Evolutionary conservation across 208 protist species (phyloP).

Genomic region (Kentomonas sorsogonicus): DNA sequence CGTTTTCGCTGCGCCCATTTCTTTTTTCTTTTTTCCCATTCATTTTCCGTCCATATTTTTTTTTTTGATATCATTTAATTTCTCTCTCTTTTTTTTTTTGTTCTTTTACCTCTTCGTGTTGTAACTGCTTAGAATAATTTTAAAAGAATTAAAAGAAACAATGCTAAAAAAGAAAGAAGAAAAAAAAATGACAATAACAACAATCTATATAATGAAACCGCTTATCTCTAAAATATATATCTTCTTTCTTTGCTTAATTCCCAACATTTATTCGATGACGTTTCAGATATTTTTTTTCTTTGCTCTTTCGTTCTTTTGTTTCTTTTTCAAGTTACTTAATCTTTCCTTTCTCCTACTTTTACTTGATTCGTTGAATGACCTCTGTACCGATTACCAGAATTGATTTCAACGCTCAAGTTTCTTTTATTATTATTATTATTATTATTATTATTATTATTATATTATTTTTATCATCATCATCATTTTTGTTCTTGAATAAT

Average conservation of each 20-base stretch:
- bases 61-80: neutral
- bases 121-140: neutral
- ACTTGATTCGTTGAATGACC: no score
- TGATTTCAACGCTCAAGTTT: neutral
- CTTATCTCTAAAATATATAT: no score
- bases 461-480: no score
- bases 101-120: constrained; percentile 2
- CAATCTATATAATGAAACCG: neutral
- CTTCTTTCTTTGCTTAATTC: neutral
- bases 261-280: neutral
- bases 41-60: neutral
- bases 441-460: constrained; percentile 13
- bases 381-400: no score
- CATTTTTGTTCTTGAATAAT: no score
- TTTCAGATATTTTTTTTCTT: constrained; percentile 9
- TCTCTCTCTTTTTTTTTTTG: neutral
- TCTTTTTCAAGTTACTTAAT: neutral
- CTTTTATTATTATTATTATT: constrained; percentile 9
- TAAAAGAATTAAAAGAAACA: constrained; percentile 3
- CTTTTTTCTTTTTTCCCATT: constrained; percentile 4
- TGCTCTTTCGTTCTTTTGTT: neutral
- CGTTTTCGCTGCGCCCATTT: constrained; percentile 2
- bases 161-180: constrained; percentile 16
- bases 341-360: neutral
- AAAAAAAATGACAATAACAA: constrained; percentile 3